phyloP scores from a whole-genome alignment of 129 eudicot species.

The Mikania micrantha region DNA sequence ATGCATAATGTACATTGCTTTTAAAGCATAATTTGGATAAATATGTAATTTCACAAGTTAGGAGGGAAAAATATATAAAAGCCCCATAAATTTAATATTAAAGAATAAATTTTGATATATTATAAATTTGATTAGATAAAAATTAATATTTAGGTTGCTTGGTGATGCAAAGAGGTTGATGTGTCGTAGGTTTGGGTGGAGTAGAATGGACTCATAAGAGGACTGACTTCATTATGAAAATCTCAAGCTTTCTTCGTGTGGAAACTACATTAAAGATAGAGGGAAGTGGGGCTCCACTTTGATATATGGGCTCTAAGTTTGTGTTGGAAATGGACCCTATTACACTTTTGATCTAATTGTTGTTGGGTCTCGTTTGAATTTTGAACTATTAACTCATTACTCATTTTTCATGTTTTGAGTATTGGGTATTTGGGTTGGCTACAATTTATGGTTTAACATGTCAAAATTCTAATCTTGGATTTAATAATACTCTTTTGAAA shows the following conservation, averaged over 20 bases:
- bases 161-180: constrained; percentile 31
- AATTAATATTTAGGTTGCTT: constrained; percentile 21
- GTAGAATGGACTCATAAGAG: constrained; percentile 30
- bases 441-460: background rate
- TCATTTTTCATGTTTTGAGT: too few species aligned
- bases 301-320: too few species aligned
- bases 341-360: too few species aligned
- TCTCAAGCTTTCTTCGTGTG: too few species aligned
- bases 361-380: background rate
- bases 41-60: too few species aligned
- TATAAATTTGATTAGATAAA: background rate
- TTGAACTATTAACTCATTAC: background rate
- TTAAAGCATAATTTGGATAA: too few species aligned
- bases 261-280: too few species aligned
- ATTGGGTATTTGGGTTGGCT: background rate
- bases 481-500: background rate
- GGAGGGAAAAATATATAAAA: too few species aligned
- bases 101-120: background rate
- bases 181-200: constrained; percentile 24
- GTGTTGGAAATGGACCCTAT: too few species aligned
- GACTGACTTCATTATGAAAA: background rate
- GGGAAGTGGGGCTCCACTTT: too few species aligned
- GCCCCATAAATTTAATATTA: background rate
- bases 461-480: background rate
- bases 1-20: too few species aligned